Conservation (phyloP, 2,329 filamentous ascomycete genomes). For the Geosmithia morbida region DNA sequence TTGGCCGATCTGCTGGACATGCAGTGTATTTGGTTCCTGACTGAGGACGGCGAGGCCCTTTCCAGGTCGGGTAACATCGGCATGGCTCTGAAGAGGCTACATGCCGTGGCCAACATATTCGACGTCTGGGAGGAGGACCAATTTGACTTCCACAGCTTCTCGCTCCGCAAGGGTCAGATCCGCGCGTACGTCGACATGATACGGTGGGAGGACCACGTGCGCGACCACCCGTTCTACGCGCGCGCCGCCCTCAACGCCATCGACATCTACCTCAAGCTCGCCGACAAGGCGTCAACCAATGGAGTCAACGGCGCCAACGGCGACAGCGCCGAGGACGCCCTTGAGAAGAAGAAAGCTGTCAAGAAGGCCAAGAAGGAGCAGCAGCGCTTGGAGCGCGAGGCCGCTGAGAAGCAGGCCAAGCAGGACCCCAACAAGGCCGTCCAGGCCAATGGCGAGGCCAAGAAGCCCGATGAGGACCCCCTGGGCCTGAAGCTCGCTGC, state of each 20-base stretch:
- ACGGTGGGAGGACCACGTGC: constrained; percentile 82
- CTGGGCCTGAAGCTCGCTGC: constrained; percentile 65
- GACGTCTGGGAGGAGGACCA: constrained; percentile 97
- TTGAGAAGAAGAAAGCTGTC: constrained; percentile 70
- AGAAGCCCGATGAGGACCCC: constrained; percentile 87
- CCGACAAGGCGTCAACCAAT: constrained; percentile 58
- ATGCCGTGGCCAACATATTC: constrained; percentile 80
- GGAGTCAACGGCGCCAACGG: constrained; percentile 43
- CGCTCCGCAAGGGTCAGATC: constrained; percentile 90
- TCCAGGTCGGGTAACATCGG: constrained; percentile 68
- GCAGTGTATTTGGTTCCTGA: constrained; percentile 96
- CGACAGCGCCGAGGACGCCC: constrained; percentile 37
- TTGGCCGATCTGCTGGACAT: constrained; percentile 89
- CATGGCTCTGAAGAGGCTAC: constrained; percentile 84
- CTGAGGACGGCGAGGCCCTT: constrained; percentile 86
- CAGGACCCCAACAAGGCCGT: constrained; percentile 71
- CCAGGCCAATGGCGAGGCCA: constrained; percentile 48
- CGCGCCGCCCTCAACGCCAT: constrained; percentile 72
- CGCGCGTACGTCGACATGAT: constrained; percentile 93
- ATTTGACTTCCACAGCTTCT: constrained; percentile 98
- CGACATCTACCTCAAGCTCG: constrained; percentile 63
- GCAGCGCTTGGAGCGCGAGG: constrained; percentile 53
- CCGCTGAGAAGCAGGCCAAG: constrained; percentile 64
- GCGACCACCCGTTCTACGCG: constrained; percentile 87
- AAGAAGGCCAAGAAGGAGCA: constrained; percentile 81